Percentiles rank a stretch among this genome's conserved stretches.
Conservation (phyloP, 2,329 filamentous ascomycete species). For the Hymenoscyphus scutula region DNA sequence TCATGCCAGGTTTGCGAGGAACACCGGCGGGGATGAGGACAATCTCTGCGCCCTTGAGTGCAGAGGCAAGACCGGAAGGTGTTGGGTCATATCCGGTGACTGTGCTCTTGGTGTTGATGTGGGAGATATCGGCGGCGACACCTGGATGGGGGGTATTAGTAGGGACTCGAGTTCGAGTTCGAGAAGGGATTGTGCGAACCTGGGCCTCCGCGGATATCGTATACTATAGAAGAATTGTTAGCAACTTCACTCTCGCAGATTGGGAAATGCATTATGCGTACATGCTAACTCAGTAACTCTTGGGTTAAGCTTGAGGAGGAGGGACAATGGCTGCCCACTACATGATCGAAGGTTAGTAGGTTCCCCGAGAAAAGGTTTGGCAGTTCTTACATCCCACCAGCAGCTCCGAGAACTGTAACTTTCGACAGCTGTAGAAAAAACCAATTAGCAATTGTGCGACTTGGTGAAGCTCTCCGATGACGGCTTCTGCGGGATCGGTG, state of each 20-base stretch:
- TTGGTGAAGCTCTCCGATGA: not conserved
- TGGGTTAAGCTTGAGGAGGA: slow-evolving; percentile 98
- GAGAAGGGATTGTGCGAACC: slow-evolving; percentile 55
- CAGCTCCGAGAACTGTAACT: slow-evolving; percentile 94
- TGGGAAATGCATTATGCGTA: slow-evolving; percentile 5
- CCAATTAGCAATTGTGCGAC: slow-evolving; percentile 24
- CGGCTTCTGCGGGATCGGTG: slow-evolving; percentile 1
- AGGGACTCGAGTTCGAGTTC: slow-evolving; percentile 20
- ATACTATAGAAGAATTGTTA: slow-evolving; percentile 47
- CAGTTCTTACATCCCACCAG: slow-evolving; percentile 70
- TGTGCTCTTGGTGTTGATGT: slow-evolving; percentile 98
- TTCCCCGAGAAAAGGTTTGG: not conserved
- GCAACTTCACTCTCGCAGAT: not conserved
- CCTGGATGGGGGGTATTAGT: slow-evolving; percentile 50
- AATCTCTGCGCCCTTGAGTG: slow-evolving; percentile 85
- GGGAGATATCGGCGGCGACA: slow-evolving; percentile 96
- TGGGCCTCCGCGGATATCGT: slow-evolving; percentile 93
- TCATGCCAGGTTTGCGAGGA: slow-evolving; percentile 95
- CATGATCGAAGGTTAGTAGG: not conserved
- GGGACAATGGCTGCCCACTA: slow-evolving; percentile 86
- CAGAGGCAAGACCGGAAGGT: slow-evolving; percentile 69
- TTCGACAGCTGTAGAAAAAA: slow-evolving; percentile 76
- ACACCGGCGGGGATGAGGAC: slow-evolving; percentile 98
- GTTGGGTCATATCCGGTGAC: slow-evolving; percentile 87
- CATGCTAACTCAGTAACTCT: slow-evolving; percentile 52